These are phyloP conservation scores for Russula griseocarnosa DNA, from an alignment of 768 basidiomycete species.

Conservation along the genomic window DNA sequence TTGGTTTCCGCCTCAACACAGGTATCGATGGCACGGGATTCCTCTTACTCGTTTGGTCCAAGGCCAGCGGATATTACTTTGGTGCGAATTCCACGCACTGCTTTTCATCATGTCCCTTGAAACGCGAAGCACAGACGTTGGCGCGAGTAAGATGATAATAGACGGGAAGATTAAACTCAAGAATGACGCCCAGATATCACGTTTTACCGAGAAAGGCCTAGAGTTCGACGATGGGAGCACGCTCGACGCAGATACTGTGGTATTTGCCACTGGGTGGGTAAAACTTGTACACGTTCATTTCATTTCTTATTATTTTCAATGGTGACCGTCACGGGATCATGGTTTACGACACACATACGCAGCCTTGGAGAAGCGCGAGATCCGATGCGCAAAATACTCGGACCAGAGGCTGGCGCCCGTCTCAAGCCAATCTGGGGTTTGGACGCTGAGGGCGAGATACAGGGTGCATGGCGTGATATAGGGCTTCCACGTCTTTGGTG, in stretches of 20 bases:
- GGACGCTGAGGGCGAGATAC: conserved; percentile 59
- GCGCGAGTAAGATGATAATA: conserved; percentile 42
- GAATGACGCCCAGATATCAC: conserved; percentile 41
- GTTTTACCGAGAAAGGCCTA: conserved; percentile 40
- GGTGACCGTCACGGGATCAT: background rate
- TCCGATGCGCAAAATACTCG: conserved; percentile 44
- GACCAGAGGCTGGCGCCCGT: conserved; percentile 42
- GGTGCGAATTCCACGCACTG: conserved; percentile 37
- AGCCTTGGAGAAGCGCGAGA: conserved; percentile 47
- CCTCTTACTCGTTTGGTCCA: conserved; percentile 42
- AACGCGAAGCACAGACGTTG: conserved; percentile 36
- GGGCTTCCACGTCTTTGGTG: conserved; percentile 54
- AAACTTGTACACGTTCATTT: background rate
- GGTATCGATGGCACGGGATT: conserved; percentile 53
- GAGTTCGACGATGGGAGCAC: conserved; percentile 42
- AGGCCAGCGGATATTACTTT: conserved; percentile 62
- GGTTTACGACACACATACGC: background rate
- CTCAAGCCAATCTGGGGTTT: conserved; percentile 62
- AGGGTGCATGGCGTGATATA: conserved; percentile 47
- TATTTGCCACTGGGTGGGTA: conserved; percentile 47
- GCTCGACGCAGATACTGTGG: conserved; percentile 46
- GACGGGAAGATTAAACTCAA: conserved; percentile 49
- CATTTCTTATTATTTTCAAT: background rate
- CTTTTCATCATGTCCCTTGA: background rate
- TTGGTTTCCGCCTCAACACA: conserved; percentile 51